A percentile compares a stretch with the other conserved stretches of the same genome.
These are phyloP conservation scores for Neurospora crassa DNA, from an alignment of 2,329 filamentous ascomycete species.

Conservation along the genomic window DNA sequence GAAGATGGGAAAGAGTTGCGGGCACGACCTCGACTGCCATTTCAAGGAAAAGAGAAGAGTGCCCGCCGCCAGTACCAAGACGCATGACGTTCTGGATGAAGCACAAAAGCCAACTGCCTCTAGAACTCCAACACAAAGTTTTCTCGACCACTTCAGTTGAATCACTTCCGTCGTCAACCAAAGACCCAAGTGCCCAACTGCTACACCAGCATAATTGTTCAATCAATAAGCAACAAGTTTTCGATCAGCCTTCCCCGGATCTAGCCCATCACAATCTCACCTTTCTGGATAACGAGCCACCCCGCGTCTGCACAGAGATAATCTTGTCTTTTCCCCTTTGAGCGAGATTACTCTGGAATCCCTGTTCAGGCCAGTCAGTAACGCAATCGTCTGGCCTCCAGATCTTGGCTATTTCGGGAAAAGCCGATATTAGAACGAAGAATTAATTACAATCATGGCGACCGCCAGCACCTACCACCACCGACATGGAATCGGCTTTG, in stretches of 20 bases:
- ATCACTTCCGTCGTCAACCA: background rate
- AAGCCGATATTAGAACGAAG: conserved; percentile 4
- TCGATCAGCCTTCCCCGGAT: conserved; percentile 12
- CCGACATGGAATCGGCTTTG: conserved; percentile 7
- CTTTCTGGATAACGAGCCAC: background rate
- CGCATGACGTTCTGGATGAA: background rate
- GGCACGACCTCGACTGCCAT: background rate
- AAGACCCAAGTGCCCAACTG: conserved; percentile 6
- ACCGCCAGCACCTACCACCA: conserved; percentile 7
- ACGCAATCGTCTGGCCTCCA: background rate
- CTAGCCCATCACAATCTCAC: conserved; percentile 1
- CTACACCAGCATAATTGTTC: conserved; percentile 18
- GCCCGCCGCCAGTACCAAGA: background rate
- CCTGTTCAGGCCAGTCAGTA: background rate
- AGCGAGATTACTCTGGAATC: background rate
- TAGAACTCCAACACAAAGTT: background rate
- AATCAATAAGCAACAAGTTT: conserved; percentile 14
- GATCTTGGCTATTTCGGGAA: conserved; percentile 14
- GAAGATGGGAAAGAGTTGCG: background rate
- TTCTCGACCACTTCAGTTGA: background rate
- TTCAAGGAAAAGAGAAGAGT: background rate
- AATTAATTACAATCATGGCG: conserved; percentile 14
- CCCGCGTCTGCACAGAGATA: background rate
- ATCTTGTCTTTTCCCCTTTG: background rate
- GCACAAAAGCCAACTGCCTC: background rate